These are phyloP conservation scores for Sclerotinia glacialis DNA, from an alignment of 2,329 filamentous ascomycete species.

Conservation along the genomic window DNA sequence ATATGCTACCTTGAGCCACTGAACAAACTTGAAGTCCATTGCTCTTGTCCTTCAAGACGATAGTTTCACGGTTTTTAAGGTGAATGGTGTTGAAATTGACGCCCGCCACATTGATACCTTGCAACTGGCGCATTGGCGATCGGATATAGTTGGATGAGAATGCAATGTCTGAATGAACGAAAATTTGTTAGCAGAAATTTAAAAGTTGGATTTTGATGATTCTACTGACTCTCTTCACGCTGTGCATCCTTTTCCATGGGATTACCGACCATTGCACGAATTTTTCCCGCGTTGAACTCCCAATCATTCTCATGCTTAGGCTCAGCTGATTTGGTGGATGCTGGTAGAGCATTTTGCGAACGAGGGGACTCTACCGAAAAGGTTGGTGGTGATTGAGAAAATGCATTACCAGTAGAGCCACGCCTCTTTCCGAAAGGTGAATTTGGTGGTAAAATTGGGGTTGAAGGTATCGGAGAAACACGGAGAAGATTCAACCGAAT, in stretches of 20 bases:
- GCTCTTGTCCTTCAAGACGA: background rate
- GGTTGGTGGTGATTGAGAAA: background rate
- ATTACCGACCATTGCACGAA: constrained; percentile 22
- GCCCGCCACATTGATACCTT: constrained; percentile 24
- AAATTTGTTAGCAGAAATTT: background rate
- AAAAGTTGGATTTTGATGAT: background rate
- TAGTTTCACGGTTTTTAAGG: constrained; percentile 1
- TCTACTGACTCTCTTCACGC: constrained; percentile 30
- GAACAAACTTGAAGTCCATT: constrained; percentile 24
- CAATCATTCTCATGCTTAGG: constrained; percentile 23
- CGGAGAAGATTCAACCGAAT: background rate
- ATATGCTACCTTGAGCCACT: constrained; percentile 26
- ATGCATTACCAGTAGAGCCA: background rate
- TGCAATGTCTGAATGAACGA: constrained; percentile 27
- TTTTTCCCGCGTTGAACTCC: constrained; percentile 27
- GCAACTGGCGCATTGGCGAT: background rate
- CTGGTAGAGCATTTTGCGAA: background rate
- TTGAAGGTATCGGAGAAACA: background rate
- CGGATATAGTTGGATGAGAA: constrained; percentile 30
- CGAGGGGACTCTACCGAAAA: background rate
- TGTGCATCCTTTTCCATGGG: constrained; percentile 24
- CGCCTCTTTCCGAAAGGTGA: constrained; percentile 13
- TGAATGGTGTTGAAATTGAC: constrained; percentile 25
- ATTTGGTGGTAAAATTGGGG: constrained; percentile 9
- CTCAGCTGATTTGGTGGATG: background rate